These are phyloP conservation scores for Exophiala sp. DNA, from an alignment of 2,329 filamentous ascomycete species.

Conservation along the genomic window DNA sequence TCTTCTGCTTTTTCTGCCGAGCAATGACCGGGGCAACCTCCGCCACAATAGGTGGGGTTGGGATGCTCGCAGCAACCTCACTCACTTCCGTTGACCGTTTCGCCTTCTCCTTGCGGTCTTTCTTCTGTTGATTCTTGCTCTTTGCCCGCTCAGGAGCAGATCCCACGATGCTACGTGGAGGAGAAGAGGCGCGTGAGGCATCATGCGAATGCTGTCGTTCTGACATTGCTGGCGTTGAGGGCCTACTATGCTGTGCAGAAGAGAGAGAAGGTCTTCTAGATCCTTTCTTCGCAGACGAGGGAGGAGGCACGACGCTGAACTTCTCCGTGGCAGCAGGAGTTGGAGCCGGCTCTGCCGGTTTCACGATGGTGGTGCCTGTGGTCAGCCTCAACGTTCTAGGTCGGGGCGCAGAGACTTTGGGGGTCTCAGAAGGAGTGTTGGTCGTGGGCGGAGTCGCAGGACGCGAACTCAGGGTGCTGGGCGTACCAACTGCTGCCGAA, in stretches of 20 bases:
- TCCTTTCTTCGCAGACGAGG: slow-evolving; percentile 15
- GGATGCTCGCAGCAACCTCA: slow-evolving; percentile 33
- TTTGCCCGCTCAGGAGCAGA: slow-evolving; percentile 54
- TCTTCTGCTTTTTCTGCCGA: slow-evolving; percentile 55
- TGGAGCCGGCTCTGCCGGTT: slow-evolving; percentile 19
- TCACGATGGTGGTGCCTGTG: slow-evolving; percentile 18
- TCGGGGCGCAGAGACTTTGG: slow-evolving; percentile 14
- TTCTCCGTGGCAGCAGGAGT: slow-evolving; percentile 25
- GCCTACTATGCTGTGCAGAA: slow-evolving; percentile 54
- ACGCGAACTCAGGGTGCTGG: slow-evolving; percentile 16
- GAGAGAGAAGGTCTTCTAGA: slow-evolving; percentile 32
- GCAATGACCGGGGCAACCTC: slow-evolving; percentile 57
- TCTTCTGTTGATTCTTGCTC: slow-evolving; percentile 58
- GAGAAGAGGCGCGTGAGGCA: slow-evolving; percentile 54
- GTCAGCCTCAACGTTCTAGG: slow-evolving; percentile 26
- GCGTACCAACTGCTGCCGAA: slow-evolving; percentile 14
- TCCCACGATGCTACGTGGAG: slow-evolving; percentile 52
- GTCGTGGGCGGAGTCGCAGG: slow-evolving; percentile 15
- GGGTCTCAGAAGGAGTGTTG: slow-evolving; percentile 15
- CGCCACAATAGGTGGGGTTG: slow-evolving; percentile 35
- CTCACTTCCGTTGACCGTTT: slow-evolving; percentile 41
- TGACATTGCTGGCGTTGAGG: slow-evolving; percentile 55
- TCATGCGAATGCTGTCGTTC: slow-evolving; percentile 45
- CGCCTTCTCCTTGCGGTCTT: slow-evolving; percentile 49
- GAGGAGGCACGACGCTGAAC: slow-evolving; percentile 15